phyloP scores from a whole-genome alignment of 768 basidiomycete species.

The Leccinellum albellum region DNA sequence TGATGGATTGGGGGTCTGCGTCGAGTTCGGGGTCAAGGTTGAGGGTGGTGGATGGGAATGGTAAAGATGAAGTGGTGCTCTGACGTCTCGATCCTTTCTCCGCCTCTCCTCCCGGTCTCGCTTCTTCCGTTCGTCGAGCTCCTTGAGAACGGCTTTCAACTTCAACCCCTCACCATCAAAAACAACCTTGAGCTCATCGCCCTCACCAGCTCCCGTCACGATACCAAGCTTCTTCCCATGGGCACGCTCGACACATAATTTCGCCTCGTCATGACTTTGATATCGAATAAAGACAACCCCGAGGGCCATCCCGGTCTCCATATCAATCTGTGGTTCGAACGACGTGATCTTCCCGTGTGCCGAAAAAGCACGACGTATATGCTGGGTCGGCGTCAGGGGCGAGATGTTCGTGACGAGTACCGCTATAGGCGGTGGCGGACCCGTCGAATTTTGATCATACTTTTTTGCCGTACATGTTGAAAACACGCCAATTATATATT shows the following conservation, averaged over 20 bases:
- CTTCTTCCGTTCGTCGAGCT: constrained; percentile 50
- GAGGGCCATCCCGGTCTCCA: constrained; percentile 73
- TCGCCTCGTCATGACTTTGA: constrained; percentile 62
- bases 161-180: constrained; percentile 73
- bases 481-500: not conserved
- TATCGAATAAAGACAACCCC: constrained; percentile 79
- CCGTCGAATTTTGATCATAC: constrained; percentile 73
- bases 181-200: constrained; percentile 68
- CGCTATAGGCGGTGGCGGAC: constrained; percentile 67
- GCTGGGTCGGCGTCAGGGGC: constrained; percentile 61
- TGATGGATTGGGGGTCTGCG: constrained; percentile 22
- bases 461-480: constrained; percentile 30
- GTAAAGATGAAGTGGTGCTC: constrained; percentile 13
- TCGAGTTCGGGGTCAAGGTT: constrained; percentile 26
- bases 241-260: constrained; percentile 58
- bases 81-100: constrained; percentile 35
- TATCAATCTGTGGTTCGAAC: constrained; percentile 78
- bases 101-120: constrained; percentile 48
- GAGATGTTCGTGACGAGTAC: constrained; percentile 73
- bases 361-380: constrained; percentile 64
- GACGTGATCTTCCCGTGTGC: constrained; percentile 57
- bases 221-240: constrained; percentile 60
- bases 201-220: constrained; percentile 39
- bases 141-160: constrained; percentile 61
- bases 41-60: constrained; percentile 13